Conservation (phyloP, 2,329 filamentous ascomycete genomes). For the Aspergillus candidus region DNA sequence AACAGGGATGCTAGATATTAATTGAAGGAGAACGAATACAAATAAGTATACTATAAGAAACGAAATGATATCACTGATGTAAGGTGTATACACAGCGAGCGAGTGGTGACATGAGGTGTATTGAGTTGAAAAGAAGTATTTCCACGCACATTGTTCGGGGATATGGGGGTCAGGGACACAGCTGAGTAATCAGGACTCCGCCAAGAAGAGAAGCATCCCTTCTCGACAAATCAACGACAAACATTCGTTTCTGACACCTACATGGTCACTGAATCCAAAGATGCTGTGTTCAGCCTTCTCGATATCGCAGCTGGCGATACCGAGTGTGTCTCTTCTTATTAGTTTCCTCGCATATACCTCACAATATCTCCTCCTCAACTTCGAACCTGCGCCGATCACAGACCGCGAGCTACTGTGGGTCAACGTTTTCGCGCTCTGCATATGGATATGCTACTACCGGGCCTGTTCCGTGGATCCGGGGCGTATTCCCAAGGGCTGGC, state of each 20-base stretch:
- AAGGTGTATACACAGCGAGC: background rate
- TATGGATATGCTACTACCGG: conserved; percentile 54
- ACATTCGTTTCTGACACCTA: background rate
- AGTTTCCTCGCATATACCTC: conserved; percentile 55
- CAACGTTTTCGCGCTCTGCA: conserved; percentile 49
- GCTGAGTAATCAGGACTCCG: conserved; percentile 6
- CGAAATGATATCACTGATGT: background rate
- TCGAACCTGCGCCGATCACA: conserved; percentile 50
- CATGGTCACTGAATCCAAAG: background rate
- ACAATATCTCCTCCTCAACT: conserved; percentile 50
- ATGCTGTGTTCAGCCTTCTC: conserved; percentile 22
- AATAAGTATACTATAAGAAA: conserved; percentile 4
- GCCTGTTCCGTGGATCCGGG: conserved; percentile 57
- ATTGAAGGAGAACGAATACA: background rate
- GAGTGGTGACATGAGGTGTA: background rate
- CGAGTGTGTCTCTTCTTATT: conserved; percentile 50
- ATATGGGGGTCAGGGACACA: conserved; percentile 5
- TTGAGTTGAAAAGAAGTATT: conserved; percentile 6
- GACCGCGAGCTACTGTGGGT: conserved; percentile 47
- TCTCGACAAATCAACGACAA: background rate
- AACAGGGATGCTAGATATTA: background rate
- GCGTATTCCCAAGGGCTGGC: conserved; percentile 43
- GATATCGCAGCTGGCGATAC: conserved; percentile 45
- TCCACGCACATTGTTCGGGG: conserved; percentile 9
- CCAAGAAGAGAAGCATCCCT: conserved; percentile 1